These are phyloP conservation scores for Phtheirospermum japonicum DNA, from an alignment of 257 asterid species.

Conservation along the genomic window DNA sequence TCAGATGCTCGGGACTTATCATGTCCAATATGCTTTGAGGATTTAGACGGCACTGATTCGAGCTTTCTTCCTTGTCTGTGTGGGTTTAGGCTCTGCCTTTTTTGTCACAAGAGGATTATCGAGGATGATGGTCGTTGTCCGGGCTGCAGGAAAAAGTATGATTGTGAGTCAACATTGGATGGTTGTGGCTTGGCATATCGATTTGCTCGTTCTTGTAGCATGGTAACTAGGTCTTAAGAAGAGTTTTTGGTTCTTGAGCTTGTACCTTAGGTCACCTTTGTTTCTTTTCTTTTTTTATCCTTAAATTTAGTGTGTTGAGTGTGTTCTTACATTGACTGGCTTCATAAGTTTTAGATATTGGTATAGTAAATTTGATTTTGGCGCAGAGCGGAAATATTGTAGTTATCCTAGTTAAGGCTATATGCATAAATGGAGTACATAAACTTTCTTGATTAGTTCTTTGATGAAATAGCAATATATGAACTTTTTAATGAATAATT, in stretches of 20 bases:
- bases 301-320: no score
- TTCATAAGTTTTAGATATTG: no score
- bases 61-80: slow-evolving; percentile 80
- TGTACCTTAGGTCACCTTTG: slow-evolving; percentile 43
- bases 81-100: slow-evolving; percentile 95
- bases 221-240: slow-evolving; percentile 66
- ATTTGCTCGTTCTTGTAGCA: slow-evolving; percentile 68
- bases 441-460: slow-evolving; percentile 17
- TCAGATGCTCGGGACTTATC: slow-evolving; percentile 63
- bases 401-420: slow-evolving; percentile 36
- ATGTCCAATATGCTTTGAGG: slow-evolving; percentile 90
- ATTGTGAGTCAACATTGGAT: slow-evolving; percentile 47
- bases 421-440: slow-evolving; percentile 38
- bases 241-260: slow-evolving; percentile 32
- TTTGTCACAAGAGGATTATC: slow-evolving; percentile 90
- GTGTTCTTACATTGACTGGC: no score
- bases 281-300: slow-evolving; percentile 31
- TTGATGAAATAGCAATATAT: not conserved
- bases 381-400: slow-evolving; percentile 36
- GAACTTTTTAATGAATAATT: not conserved
- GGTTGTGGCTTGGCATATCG: slow-evolving; percentile 53
- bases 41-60: slow-evolving; percentile 81
- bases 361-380: slow-evolving; percentile 48
- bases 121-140: slow-evolving; percentile 96
- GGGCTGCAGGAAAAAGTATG: slow-evolving; percentile 82